Evolutionary conservation across 305 asterid species (phyloP).

Genomic region (Petunia hybrid): DNA sequence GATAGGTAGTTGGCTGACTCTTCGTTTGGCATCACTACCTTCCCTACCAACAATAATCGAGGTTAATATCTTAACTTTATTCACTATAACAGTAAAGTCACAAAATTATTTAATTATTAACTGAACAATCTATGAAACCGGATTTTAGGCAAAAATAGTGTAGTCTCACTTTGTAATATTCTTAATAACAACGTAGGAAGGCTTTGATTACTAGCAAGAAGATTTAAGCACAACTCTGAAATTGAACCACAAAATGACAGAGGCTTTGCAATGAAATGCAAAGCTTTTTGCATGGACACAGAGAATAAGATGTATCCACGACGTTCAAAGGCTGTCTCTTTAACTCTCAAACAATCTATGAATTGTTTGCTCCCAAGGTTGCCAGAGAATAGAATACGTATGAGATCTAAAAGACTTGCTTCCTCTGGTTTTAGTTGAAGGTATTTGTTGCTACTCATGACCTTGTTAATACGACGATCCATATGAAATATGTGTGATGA

Average conservation of each 20-base stretch:
- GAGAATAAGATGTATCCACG: constrained; percentile 44
- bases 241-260: constrained; percentile 42
- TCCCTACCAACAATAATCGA: constrained; percentile 26
- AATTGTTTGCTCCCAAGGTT: constrained; percentile 43
- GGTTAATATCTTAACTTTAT: neutral
- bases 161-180: constrained; percentile 46
- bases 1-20: constrained; percentile 35
- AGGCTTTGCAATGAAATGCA: constrained; percentile 37
- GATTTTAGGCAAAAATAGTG: neutral
- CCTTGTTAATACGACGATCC: neutral
- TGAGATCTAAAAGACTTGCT: constrained; percentile 44
- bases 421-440: constrained; percentile 49
- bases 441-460: constrained; percentile 35
- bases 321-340: constrained; percentile 35
- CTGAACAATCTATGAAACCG: neutral
- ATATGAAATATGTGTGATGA: neutral
- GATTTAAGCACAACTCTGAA: constrained; percentile 53
- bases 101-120: neutral
- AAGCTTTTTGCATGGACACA: constrained; percentile 39
- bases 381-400: constrained; percentile 41
- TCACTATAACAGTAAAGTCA: neutral
- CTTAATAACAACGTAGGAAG: constrained; percentile 38
- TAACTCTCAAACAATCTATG: constrained; percentile 37
- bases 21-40: constrained; percentile 35
- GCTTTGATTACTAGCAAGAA: constrained; percentile 42